Evolutionary conservation across 441 rosid genomes (phyloP).

Genomic region (Aleurites moluccanus): DNA sequence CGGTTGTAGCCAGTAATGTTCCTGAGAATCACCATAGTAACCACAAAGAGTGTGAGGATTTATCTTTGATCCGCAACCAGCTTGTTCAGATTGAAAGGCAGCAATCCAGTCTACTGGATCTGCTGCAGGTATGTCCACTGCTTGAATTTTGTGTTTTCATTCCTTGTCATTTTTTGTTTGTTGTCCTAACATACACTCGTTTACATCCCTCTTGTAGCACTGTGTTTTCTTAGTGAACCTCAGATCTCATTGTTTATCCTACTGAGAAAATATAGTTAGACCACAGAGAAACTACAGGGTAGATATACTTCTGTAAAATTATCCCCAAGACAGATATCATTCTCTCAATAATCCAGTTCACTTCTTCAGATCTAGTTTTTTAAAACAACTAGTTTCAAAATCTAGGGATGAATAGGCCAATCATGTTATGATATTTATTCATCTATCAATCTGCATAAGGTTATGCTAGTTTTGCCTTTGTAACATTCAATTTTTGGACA

Average conservation of each 20-base stretch:
- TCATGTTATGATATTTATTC: neutral
- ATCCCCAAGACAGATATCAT: too few relatives aligned
- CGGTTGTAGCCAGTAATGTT: slow-evolving; percentile 35
- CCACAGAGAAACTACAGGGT: neutral
- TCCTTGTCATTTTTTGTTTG: neutral
- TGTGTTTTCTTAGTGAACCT: slow-evolving; percentile 6
- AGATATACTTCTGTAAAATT: neutral
- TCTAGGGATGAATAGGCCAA: neutral
- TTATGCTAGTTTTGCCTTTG: neutral
- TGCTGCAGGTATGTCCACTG: slow-evolving; percentile 70
- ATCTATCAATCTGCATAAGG: neutral
- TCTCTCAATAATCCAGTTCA: neutral
- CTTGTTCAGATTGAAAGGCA: slow-evolving; percentile 92
- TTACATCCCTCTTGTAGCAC: neutral
- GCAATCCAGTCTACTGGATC: slow-evolving; percentile 80
- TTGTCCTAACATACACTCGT: too few relatives aligned
- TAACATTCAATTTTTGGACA: neutral
- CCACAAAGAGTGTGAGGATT: slow-evolving; percentile 68
- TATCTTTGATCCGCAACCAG: slow-evolving; percentile 72
- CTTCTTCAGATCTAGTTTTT: neutral
- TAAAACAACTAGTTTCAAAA: neutral
- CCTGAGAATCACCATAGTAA: slow-evolving; percentile 55
- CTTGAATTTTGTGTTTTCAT: slow-evolving; percentile 18
- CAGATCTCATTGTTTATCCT: neutral
- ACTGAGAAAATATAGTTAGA: neutral